Conservation (phyloP, 2,329 filamentous ascomycete genomes). For the Samsoniella hepiali region DNA sequence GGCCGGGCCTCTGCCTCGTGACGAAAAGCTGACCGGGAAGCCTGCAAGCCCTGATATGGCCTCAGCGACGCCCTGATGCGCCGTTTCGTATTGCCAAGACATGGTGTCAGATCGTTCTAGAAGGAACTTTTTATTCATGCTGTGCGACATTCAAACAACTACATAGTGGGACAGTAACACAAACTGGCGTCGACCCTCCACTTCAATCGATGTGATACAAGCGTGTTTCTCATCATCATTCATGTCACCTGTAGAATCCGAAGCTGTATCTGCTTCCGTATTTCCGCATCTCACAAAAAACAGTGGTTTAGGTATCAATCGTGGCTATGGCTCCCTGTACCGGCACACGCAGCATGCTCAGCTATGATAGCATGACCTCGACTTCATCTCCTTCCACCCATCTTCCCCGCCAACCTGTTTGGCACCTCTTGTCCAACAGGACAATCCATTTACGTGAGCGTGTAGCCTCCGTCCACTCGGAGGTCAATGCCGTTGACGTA, state of each 20-base stretch:
- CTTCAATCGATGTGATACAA: background rate
- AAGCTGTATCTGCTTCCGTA: background rate
- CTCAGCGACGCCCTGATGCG: background rate
- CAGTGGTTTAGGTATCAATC: background rate
- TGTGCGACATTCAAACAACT: background rate
- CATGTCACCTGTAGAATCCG: background rate
- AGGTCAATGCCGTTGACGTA: constrained; percentile 74
- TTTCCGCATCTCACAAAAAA: background rate
- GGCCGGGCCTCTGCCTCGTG: background rate
- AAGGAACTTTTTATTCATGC: background rate
- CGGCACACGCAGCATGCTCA: background rate
- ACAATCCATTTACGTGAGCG: constrained; percentile 57
- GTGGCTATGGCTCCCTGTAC: background rate
- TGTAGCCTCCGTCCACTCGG: constrained; percentile 85
- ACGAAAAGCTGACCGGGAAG: background rate
- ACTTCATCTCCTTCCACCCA: background rate
- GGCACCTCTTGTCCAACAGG: background rate
- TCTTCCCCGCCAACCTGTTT: background rate
- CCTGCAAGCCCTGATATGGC: background rate
- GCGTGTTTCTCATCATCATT: background rate
- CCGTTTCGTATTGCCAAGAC: background rate
- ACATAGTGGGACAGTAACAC: background rate
- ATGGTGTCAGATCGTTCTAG: background rate
- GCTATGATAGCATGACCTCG: background rate
- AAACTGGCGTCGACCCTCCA: background rate